Base-by-base conservation (phyloP, 192 early-diverging fungal genomes). In the Gigaspora rosea region DNA sequence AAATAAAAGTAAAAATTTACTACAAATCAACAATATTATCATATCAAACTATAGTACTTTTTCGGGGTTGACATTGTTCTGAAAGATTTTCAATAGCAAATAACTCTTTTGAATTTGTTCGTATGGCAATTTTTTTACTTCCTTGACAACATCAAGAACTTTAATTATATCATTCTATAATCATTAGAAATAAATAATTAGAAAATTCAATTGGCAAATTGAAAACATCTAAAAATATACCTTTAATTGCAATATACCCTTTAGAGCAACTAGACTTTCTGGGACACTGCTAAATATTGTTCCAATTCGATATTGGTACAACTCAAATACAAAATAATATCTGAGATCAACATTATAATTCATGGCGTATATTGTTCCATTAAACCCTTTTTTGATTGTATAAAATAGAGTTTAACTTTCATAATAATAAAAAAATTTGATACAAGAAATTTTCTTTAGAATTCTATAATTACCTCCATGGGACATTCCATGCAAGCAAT, bases 241-340 rank as follows among this genome's bases (percentile, higher is more conserved):
- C 71, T 73, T 73, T n/a, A 73, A 58, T 1, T 52, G 11, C 11
- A 73, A 58, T n/a, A 58, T 6, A 35, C 57, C 54, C 11, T 73
- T 73, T 73, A 73, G 4, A 36, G 36, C 54, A 0, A 58, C 33
- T 7, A 73, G 71, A 46, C 71, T 73, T 58, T 73, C 54, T 73
- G 71, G 71, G 13, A 73, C 52, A 41, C 12, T 73, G 36, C 35
- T 15, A 4, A 0, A 51, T 69, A 33, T 73, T 35, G 54, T 73
- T 57, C 54, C 54, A 36, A 73, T 73, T 73, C 71, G 33, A 73
- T 73, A 73, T 73, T 58, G 54, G 4, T 52, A 73, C 12, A 16
- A 13, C 54, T 73, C 13, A 35, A 58, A 73, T 12, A 73, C 52
- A 15, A 54, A 73, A 57, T 58, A 73, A 73, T 73, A 73, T 73